Evolutionary conservation across 345 rosid genomes (phyloP).

Genomic region (Nasturtium officinale): DNA sequence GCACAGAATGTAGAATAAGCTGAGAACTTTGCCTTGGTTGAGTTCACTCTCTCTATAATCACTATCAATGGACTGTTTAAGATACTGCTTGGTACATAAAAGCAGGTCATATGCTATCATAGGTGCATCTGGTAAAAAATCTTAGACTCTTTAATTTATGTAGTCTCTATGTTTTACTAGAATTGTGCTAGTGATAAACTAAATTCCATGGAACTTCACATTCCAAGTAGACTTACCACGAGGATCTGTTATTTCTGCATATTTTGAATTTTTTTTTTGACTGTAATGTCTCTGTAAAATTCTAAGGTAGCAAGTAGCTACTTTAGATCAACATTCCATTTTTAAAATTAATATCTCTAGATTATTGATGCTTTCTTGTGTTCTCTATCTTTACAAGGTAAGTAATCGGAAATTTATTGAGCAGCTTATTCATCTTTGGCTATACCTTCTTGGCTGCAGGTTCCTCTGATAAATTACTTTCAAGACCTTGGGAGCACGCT

Average conservation of each 20-base stretch:
- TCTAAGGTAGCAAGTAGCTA: not conserved
- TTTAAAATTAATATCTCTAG: not conserved
- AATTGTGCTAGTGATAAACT: not conserved
- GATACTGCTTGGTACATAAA: not conserved
- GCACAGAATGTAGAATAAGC: not conserved
- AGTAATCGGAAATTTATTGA: not conserved
- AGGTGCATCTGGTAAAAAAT: not conserved
- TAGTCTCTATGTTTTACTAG: not conserved
- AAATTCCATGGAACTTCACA: constrained; percentile 11
- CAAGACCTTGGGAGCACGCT: constrained; percentile 85
- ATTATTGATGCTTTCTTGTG: constrained; percentile 11
- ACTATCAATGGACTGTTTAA: constrained; percentile 9
- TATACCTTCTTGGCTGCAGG: constrained; percentile 53
- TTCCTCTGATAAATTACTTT: constrained; percentile 82
- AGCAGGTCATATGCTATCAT: not conserved
- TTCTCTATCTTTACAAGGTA: not conserved
- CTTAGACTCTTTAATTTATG: not conserved
- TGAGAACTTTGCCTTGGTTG: not conserved
- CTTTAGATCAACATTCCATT: constrained; percentile 3
- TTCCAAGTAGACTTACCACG: not conserved
- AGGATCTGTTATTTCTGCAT: not conserved
- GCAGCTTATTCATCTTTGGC: constrained; percentile 21
- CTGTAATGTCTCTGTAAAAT: not conserved
- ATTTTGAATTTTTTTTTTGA: not conserved
- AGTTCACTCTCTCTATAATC: constrained; percentile 6